Conservation (phyloP, 2,329 filamentous ascomycete species). For the Ceratocystis ficicola region DNA sequence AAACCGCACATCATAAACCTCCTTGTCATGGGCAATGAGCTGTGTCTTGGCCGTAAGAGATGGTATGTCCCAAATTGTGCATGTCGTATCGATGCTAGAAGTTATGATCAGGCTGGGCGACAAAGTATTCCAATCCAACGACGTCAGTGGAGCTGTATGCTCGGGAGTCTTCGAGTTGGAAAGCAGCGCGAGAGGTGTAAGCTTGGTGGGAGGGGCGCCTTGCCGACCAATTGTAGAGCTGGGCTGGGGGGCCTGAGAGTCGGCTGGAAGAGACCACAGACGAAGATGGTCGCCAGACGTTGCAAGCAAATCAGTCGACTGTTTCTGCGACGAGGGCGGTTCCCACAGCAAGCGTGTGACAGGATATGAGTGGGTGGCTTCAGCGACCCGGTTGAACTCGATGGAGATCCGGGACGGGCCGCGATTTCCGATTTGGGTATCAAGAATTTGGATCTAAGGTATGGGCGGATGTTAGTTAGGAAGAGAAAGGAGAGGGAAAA, state of each 20-base stretch:
- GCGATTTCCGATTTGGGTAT: slow-evolving; percentile 64
- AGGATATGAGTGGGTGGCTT: slow-evolving; percentile 95
- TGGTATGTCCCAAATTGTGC: slow-evolving; percentile 98
- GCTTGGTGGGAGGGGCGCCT: slow-evolving; percentile 55
- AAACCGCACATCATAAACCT: slow-evolving; percentile 96
- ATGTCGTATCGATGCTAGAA: slow-evolving; percentile 96
- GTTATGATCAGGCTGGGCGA: slow-evolving; percentile 97
- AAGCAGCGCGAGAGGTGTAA: slow-evolving; percentile 81
- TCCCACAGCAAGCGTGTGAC: slow-evolving; percentile 95
- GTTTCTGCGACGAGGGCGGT: slow-evolving; percentile 85
- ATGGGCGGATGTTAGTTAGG: slow-evolving; percentile 23
- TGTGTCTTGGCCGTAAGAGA: slow-evolving; percentile 96
- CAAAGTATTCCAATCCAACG: slow-evolving; percentile 94
- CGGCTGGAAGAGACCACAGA: slow-evolving; percentile 78
- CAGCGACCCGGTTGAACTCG: slow-evolving; percentile 85
- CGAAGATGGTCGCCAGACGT: slow-evolving; percentile 91
- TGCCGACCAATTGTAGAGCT: slow-evolving; percentile 57
- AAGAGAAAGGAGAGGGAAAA: slow-evolving; percentile 20
- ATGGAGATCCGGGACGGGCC: slow-evolving; percentile 62
- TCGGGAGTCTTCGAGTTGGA: slow-evolving; percentile 98
- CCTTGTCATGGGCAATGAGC: slow-evolving; percentile 95
- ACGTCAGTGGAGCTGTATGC: slow-evolving; percentile 91
- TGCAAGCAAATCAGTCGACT: slow-evolving; percentile 85
- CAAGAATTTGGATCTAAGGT: slow-evolving; percentile 83
- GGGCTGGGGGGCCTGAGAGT: slow-evolving; percentile 40